These are phyloP conservation scores for Globisporangium mamillatum DNA, from an alignment of 352 stramenopile genomes.

Conservation along the genomic window DNA sequence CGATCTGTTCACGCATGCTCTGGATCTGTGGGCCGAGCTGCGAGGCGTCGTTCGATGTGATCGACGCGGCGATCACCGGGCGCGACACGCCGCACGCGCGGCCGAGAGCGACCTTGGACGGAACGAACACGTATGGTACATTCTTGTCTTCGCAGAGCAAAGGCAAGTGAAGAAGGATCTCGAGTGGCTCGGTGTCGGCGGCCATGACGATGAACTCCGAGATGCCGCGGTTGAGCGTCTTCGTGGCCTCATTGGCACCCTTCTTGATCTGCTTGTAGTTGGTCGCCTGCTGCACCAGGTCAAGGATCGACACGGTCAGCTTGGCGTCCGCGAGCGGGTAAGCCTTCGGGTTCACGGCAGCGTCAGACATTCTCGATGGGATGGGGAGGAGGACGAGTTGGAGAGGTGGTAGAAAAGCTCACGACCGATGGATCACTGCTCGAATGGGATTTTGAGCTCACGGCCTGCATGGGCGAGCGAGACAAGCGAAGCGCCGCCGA, in stretches of 20 bases:
- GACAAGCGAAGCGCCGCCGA: background rate
- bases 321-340: constrained; percentile 98
- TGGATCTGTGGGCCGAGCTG: constrained; percentile 99
- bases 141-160: constrained; percentile 99
- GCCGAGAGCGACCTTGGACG: constrained; percentile 98
- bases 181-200: constrained; percentile 98
- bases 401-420: constrained; percentile 53
- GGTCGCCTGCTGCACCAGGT: constrained; percentile 98
- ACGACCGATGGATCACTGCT: constrained; percentile 90
- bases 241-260: constrained; percentile 99
- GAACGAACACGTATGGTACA: constrained; percentile 91
- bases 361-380: constrained; percentile 60
- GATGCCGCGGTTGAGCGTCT: constrained; percentile 99
- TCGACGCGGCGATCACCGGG: constrained; percentile 97
- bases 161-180: constrained; percentile 99
- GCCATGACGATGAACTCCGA: constrained; percentile 99
- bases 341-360: constrained; percentile 92
- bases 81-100: constrained; percentile 98
- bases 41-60: constrained; percentile 99
- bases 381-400: constrained; percentile 4
- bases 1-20: constrained; percentile 99
- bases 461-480: background rate
- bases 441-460: constrained; percentile 32
- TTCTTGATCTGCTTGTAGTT: constrained; percentile 99
- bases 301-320: constrained; percentile 98